Percentiles rank a stretch among this genome's conserved stretches.
These are phyloP conservation scores for Pseudogymnoascus sp. DNA, from an alignment of 2,329 filamentous ascomycete genomes.

Conservation along the genomic window DNA sequence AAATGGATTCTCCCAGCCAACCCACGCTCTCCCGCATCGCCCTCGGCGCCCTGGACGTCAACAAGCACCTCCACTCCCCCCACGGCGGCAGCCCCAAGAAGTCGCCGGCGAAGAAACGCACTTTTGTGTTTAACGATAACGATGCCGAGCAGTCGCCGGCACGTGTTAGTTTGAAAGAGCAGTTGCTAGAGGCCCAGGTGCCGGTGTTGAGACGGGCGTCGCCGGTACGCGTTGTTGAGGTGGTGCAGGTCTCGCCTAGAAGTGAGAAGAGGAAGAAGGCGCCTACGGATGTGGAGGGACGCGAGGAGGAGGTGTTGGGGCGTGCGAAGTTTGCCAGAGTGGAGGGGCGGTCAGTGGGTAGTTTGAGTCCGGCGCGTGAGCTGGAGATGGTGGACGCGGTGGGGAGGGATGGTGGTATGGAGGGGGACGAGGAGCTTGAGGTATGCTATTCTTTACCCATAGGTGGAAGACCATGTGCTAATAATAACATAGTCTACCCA, in stretches of 20 bases:
- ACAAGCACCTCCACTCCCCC: constrained; percentile 7
- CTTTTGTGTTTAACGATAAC: not conserved
- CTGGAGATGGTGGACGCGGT: not conserved
- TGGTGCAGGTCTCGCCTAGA: not conserved
- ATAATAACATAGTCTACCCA: not conserved
- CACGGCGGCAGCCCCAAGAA: not conserved
- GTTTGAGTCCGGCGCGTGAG: not conserved
- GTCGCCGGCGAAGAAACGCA: not conserved
- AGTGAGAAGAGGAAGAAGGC: constrained; percentile 1
- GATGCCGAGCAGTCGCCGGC: not conserved
- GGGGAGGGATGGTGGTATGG: not conserved
- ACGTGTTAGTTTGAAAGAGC: not conserved
- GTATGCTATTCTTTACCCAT: not conserved
- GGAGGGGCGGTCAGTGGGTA: not conserved
- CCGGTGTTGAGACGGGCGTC: not conserved
- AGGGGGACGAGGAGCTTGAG: not conserved
- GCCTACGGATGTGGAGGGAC: not conserved
- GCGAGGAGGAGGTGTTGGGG: not conserved
- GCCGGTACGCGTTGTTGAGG: not conserved
- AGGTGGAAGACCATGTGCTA: not conserved
- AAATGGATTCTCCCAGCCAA: not conserved
- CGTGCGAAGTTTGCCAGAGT: not conserved
- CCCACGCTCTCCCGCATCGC: not conserved
- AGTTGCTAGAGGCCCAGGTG: not conserved
- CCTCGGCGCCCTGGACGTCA: constrained; percentile 10